Evolutionary conservation across 805 yeast species (phyloP).

Genomic region (Yarrowia alimentaria): DNA sequence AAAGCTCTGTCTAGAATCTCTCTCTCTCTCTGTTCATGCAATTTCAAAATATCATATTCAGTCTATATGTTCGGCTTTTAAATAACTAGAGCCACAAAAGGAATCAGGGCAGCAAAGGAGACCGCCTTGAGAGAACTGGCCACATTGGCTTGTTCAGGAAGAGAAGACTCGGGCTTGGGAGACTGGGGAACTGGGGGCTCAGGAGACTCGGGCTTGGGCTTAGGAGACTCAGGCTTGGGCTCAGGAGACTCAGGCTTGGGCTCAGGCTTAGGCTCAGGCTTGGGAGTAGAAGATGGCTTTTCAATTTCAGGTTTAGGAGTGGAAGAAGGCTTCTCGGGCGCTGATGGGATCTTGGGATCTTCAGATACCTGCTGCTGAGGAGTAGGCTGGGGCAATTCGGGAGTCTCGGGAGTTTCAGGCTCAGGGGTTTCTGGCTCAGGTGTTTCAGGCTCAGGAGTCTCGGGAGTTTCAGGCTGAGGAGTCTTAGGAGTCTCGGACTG

Average conservation of each 20-base stretch:
- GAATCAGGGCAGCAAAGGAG: background rate
- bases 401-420: background rate
- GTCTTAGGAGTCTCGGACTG: background rate
- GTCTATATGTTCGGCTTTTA: too few species aligned
- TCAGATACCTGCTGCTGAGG: too few species aligned
- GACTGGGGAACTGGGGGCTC: background rate
- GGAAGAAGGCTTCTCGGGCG: too few species aligned
- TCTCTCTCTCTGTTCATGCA: too few species aligned
- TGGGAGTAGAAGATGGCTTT: too few species aligned
- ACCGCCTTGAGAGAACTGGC: too few species aligned
- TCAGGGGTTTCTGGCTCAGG: background rate
- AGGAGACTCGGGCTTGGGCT: background rate
- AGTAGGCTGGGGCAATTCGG: background rate
- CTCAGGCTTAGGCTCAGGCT: background rate
- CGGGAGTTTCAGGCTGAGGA: background rate
- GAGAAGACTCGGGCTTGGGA: background rate
- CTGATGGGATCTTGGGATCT: background rate
- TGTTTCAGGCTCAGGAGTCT: background rate
- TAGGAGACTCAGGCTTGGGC: background rate
- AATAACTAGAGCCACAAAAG: background rate
- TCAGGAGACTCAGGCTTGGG: background rate
- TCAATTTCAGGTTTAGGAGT: background rate
- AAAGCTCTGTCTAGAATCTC: too few species aligned
- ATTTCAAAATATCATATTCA: too few species aligned
- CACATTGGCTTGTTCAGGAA: too few species aligned